These are phyloP conservation scores for Huiozyma sinensis DNA, from an alignment of 805 yeast species.

Conservation along the genomic window DNA sequence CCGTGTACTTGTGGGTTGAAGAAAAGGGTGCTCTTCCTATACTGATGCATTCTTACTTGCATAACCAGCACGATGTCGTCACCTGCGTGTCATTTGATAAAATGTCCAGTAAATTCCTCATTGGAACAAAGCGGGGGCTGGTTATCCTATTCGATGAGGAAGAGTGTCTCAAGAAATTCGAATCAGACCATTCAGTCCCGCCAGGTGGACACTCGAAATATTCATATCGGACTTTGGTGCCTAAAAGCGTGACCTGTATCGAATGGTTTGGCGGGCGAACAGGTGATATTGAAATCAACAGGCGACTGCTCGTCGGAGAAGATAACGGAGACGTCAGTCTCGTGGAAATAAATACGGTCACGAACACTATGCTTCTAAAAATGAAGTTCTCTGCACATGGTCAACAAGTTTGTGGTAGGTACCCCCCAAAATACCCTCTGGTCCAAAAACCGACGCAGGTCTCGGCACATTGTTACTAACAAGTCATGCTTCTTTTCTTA, in stretches of 20 bases:
- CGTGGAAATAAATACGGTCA: conserved; percentile 15
- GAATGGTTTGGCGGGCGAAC: conserved; percentile 39
- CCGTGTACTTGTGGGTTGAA: conserved; percentile 56
- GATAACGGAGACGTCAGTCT: conserved; percentile 48
- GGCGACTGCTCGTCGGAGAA: conserved; percentile 46
- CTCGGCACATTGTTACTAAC: neutral
- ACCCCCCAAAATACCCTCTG: conserved; percentile 2
- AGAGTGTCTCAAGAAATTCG: conserved; percentile 6
- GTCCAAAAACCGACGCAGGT: neutral
- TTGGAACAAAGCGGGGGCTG: conserved; percentile 51
- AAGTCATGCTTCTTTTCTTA: conserved; percentile 2
- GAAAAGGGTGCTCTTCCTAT: conserved; percentile 34
- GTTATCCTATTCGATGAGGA: conserved; percentile 37
- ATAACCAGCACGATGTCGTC: conserved; percentile 30
- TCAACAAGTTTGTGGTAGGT: conserved; percentile 51
- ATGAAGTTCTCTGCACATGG: conserved; percentile 36
- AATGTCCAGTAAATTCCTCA: conserved; percentile 34
- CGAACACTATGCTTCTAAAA: conserved; percentile 9
- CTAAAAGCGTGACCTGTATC: conserved; percentile 44
- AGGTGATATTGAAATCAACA: conserved; percentile 8
- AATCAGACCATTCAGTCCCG: neutral
- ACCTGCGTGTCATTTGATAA: conserved; percentile 51
- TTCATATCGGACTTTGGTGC: no score
- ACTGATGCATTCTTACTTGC: conserved; percentile 30
- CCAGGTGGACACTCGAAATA: no score